Conservation (phyloP, 345 rosid genomes). For the Melaleuca alternifolia region DNA sequence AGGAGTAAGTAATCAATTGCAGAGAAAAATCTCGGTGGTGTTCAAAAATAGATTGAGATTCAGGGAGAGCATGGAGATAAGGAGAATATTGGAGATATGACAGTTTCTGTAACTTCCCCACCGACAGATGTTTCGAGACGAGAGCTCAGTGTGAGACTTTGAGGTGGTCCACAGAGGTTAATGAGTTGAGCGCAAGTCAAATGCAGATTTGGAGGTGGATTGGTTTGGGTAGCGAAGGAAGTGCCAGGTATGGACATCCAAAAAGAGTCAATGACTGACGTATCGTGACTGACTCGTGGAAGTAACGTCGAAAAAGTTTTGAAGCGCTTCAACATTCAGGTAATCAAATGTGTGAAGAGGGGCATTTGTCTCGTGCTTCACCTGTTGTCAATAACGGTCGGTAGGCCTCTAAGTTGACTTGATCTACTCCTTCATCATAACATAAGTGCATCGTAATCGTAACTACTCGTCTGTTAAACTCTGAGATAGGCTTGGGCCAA, state of each 20-base stretch:
- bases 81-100: neutral
- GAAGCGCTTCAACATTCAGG: neutral
- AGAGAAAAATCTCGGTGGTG: neutral
- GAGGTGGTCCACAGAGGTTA: neutral
- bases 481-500: neutral
- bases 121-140: neutral
- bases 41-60: neutral
- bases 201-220: neutral
- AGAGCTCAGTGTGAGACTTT: neutral
- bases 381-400: neutral
- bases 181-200: neutral
- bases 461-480: neutral
- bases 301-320: neutral
- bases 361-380: neutral
- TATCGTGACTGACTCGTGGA: neutral
- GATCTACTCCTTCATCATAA: neutral
- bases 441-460: neutral
- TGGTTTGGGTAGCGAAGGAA: neutral
- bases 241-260: neutral
- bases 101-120: neutral
- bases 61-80: neutral
- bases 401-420: neutral
- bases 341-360: neutral
- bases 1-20: neutral
- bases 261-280: neutral